Base-by-base conservation (phyloP, 495 filamentous ascomycete species). In the Penicillium taxi region DNA sequence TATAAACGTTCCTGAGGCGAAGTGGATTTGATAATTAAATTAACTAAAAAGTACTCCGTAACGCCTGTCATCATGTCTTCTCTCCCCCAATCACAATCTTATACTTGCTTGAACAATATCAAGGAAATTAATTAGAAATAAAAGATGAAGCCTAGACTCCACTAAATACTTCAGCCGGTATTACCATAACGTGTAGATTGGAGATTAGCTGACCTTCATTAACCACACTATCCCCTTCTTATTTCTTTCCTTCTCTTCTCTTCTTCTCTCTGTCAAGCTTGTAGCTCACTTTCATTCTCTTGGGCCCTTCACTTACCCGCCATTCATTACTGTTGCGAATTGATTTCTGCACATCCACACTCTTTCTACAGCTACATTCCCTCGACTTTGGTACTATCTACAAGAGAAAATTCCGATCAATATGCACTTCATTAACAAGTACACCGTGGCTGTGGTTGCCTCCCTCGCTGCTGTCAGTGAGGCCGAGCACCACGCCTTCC, bases 371-470 rank as follows among this genome's bases (percentile, higher is more conserved):
- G 23, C 16, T 14, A 30, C 26, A 20, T 32, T 35, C 16, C 21
- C 15, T 26, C 19, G 45, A 53, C 49, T 56, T 53, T 51, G 55
- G n/a, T n/a, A 60, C 44, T 52, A 45, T 53, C 52, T n/a, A n/a
- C 24, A 18, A 32, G 15, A 24, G 26, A 32, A 33, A 5, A 22
- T 39, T 36, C 32, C 2, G 4, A n/a, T 36, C 57, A 58, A 32
- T 32, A 67, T 67, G 64, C 56, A 58, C 33, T 47, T 63, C 40
- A 58, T 67, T 51, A 58, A 58, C 60, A 75, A 68, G 47, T 37
- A 75, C 40, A 56, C 70, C 30, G 30, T 74, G 30, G 66, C 57
- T 40, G 56, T 71, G 25, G 47, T 74, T 40, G 67, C 64, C 22
- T 66, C 66, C 33, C 57, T 75, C 45, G 72, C 67, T 37, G 52